Base-by-base conservation (phyloP, 345 rosid genomes). In the Bruguiera parviflora region DNA sequence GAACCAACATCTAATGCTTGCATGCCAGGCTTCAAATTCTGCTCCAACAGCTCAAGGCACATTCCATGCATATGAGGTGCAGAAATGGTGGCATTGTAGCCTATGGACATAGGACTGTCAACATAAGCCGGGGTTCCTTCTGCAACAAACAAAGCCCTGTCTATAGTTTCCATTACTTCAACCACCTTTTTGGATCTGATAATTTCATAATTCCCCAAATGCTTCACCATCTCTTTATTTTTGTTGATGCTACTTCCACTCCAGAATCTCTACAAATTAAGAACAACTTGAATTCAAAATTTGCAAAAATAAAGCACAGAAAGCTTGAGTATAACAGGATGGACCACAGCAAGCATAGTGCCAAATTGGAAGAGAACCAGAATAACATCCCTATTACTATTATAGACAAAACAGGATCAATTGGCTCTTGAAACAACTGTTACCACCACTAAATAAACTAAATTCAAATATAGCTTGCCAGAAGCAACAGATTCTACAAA, bases 61-160 rank as follows among this genome's bases (percentile, higher is more conserved):
- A 84, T 90, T 8, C 96, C 99, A 77, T 96, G 99, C 99, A 96
- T 92, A 80, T 96, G 97, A 39, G 99, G 99, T 20, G 99, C 99
- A 62, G 98, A 96, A 53, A 96, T 96, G 46, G 98, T 92, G 51
- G 92, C 99, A 80, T 96, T 96, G 77, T 89, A 92, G 69, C 99
- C 99, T 57, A 96, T 92, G 7, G 97, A 63, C 80, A 90, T 73
- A 6, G 99, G 98, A 52, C 85, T 86, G 73, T 96, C 99, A 69
- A 70, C 83, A 76, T 96, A 96, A 63, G 99, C 82, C 3, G 89
- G 81, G 13, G 83, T 68, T 22, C 88, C 92, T 39, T 77, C 82
- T 9, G 96, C 91, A 43, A 96, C 96, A 68, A 96, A 96, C 65
- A 85, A 81, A 72, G 82, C 96, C 78, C 98, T 84, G 65, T 96